phyloP scores from a whole-genome alignment of 306 rosid genomes.

The Quercus rubra region DNA sequence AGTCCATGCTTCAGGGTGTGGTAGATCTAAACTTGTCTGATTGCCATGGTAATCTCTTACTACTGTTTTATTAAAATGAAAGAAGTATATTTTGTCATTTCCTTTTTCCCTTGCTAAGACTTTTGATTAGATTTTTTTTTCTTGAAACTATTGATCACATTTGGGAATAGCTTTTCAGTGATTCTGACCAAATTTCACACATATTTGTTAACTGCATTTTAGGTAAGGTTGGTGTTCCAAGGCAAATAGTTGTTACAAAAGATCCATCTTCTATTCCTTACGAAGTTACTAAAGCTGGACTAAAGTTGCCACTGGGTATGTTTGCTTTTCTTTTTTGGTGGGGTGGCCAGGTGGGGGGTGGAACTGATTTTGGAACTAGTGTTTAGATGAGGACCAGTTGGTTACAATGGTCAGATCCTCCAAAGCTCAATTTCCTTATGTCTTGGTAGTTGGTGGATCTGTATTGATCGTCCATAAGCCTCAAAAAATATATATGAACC shows the following conservation, averaged over 20 bases:
- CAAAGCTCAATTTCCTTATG: no score
- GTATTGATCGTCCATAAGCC: no score
- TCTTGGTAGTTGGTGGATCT: no score
- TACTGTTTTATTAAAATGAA: neutral
- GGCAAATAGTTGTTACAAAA: conserved; percentile 38
- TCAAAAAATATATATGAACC: neutral
- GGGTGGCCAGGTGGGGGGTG: neutral
- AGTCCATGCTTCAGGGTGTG: conserved; percentile 59
- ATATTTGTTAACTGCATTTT: conserved; percentile 8
- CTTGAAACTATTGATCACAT: neutral
- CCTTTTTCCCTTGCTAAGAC: neutral
- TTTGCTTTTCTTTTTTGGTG: neutral
- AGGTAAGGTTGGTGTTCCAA: conserved; percentile 52
- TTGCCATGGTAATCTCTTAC: conserved; percentile 40
- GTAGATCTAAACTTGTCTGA: conserved; percentile 45
- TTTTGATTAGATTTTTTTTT: neutral
- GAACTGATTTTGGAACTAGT: neutral
- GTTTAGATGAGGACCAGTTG: neutral
- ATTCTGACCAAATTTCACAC: neutral
- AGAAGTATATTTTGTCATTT: neutral
- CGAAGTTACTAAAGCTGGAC: conserved; percentile 41
- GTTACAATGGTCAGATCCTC: no score
- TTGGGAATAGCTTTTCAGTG: neutral
- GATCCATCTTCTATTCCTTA: conserved; percentile 40
- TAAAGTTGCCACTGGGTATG: conserved; percentile 50